Conservation (phyloP, 257 asterid species). For the Echites panduratus region DNA sequence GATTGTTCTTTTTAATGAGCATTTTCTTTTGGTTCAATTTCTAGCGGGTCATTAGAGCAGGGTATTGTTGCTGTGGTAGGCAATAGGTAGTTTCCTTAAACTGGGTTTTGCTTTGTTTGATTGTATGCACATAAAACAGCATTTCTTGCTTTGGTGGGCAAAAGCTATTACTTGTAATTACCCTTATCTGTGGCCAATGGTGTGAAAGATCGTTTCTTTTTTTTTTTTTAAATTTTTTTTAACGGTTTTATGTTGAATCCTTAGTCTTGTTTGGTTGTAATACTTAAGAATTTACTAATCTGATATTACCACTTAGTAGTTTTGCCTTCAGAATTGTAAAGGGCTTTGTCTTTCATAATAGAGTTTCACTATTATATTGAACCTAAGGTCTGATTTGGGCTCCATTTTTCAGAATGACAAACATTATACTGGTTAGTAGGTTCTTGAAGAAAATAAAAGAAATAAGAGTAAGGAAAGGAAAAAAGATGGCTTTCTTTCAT, state of each 20-base stretch:
- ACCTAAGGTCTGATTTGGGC: background rate
- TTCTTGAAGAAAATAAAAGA: background rate
- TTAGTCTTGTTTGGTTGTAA: background rate
- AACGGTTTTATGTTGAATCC: background rate
- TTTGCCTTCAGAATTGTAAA: too few species aligned
- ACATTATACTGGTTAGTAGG: background rate
- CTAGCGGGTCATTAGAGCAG: too few species aligned
- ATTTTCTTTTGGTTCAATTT: too few species aligned
- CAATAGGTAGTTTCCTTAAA: constrained; percentile 6
- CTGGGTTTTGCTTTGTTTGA: constrained; percentile 1
- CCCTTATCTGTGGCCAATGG: background rate
- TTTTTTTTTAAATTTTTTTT: background rate
- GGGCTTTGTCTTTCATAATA: too few species aligned
- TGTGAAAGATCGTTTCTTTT: constrained; percentile 3
- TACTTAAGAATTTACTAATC: background rate
- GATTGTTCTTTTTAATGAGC: background rate
- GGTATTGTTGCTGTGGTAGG: background rate
- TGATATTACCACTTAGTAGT: background rate
- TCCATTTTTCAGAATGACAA: background rate
- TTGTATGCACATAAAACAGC: background rate
- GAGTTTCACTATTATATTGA: too few species aligned
- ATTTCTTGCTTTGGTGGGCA: background rate
- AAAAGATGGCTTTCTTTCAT: background rate
- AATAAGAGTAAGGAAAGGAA: background rate
- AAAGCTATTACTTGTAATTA: background rate